phyloP scores from a whole-genome alignment of 176 grass and related monocot genomes.

The Paspalum notatum region DNA sequence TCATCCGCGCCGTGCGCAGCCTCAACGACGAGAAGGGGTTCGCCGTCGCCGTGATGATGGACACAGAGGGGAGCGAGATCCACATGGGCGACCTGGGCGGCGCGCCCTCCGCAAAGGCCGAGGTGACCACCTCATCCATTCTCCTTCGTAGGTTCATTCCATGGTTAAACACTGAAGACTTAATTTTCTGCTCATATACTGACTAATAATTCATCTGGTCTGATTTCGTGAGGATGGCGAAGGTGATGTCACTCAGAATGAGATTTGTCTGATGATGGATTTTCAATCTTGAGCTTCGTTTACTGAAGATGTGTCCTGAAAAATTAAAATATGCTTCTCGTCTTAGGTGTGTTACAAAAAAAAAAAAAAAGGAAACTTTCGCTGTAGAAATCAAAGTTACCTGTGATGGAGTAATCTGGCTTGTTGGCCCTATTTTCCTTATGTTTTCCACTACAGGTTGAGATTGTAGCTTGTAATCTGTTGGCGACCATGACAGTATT shows the following conservation, averaged over 20 bases:
- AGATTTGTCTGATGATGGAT: not conserved
- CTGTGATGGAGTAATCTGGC: not conserved
- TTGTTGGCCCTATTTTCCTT: not conserved
- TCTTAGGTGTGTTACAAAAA: conserved; percentile 8
- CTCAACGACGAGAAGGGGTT: conserved; percentile 97
- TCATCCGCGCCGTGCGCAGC: conserved; percentile 71
- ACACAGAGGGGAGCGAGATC: conserved; percentile 97
- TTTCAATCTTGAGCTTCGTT: not conserved
- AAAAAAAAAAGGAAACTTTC: not conserved
- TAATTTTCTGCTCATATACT: not conserved
- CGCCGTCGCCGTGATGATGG: conserved; percentile 94
- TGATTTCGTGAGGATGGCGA: no score
- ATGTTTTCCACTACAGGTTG: not conserved
- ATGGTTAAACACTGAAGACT: not conserved
- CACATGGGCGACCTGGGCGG: conserved; percentile 98
- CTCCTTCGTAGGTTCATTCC: not conserved
- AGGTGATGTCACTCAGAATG: not conserved
- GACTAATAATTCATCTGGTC: not conserved
- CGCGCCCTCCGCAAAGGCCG: conserved; percentile 72
- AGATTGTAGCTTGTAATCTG: not conserved
- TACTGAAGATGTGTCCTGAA: not conserved
- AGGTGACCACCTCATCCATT: conserved; percentile 47
- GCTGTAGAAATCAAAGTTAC: not conserved
- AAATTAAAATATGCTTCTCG: not conserved
- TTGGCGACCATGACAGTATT: not conserved